phyloP scores from a whole-genome alignment of 1,284 basidiomycete species.

The Takashimella tepidaria region DNA sequence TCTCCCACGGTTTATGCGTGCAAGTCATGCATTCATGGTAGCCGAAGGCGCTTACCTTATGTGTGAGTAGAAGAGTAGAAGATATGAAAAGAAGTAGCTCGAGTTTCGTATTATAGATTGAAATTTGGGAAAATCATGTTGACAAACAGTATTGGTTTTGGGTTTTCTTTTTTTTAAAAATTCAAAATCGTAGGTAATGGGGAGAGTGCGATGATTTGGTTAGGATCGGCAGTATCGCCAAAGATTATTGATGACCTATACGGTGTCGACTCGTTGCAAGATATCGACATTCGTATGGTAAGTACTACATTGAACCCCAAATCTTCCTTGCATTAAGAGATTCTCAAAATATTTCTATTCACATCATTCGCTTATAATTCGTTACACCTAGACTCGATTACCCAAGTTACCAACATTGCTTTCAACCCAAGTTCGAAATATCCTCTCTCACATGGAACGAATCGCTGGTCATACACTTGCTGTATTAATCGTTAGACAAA shows the following conservation, averaged over 20 bases:
- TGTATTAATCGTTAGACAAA: slow-evolving; percentile 80
- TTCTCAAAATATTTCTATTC: not conserved
- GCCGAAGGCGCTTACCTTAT: slow-evolving; percentile 85
- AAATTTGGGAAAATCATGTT: not conserved
- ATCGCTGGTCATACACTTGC: slow-evolving; percentile 60
- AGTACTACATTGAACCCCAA: slow-evolving; percentile 24
- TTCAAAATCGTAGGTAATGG: slow-evolving; percentile 97
- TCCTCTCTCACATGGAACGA: slow-evolving; percentile 68
- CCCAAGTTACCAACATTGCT: slow-evolving; percentile 70
- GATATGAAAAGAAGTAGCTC: no score
- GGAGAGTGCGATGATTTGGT: slow-evolving; percentile 84
- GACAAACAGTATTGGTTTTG: slow-evolving; percentile 14
- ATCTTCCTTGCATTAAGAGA: not conserved
- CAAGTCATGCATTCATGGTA: slow-evolving; percentile 83
- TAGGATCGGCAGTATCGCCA: slow-evolving; percentile 75
- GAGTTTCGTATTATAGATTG: no score
- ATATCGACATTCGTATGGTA: slow-evolving; percentile 70
- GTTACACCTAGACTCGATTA: slow-evolving; percentile 64
- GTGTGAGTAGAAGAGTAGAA: slow-evolving; percentile 55
- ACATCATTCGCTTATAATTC: not conserved
- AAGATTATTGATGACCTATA: slow-evolving; percentile 81
- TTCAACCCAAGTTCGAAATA: slow-evolving; percentile 78
- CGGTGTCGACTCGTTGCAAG: slow-evolving; percentile 70
- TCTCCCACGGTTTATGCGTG: slow-evolving; percentile 75
- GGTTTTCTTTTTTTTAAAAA: no score